Base-by-base conservation (phyloP, 176 grass and related monocot species). In the Paspalum vaginatum region DNA sequence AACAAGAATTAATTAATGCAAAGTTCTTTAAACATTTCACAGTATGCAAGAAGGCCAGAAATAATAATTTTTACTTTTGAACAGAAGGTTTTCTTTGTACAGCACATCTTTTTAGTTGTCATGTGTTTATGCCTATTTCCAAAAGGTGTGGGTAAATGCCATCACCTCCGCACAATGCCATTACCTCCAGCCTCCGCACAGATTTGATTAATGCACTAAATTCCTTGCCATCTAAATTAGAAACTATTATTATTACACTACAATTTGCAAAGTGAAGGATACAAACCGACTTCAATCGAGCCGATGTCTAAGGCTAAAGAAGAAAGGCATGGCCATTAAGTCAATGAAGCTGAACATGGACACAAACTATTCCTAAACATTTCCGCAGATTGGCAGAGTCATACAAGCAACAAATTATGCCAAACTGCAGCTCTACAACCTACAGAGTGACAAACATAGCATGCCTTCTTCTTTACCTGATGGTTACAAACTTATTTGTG, bases 401-500 rank as follows among this genome's bases (percentile, higher is more conserved):
- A 81, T 91, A 81, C 51, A 81, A 26, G 45, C 70, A 87, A 57
- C 53, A 91, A 74, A 76, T 65, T 65, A 77, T 37, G 40, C 43
- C 39, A 61, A 81, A 72, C 61, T 75, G 77, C 65, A 71, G 13
- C 10, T 50, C 52, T 79, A 60, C 55, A 65, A 38, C 81, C 76
- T 81, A 84, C 72, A 81, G 48, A 45, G 65, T 13, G 7, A 65
- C 42, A 45, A 58, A 77, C 85, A 87, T 27, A 60, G 24, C 76
- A 60, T 61, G 50, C 51, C 32, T 17, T 38, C 26, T 12, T 5
- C 42, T 79, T 89, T 90, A 97, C 85, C 88, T 94, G 55, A 97
- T 97, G 5, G 89, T 91, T 60, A 97, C 94, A 80, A 97, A 97
- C 79, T 94, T 94, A 79, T 97, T 97, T 2, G 91, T 94, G 13